Evolutionary conservation across 352 stramenopile species (phyloP), one percentile per base, ranked within the genome.

Genomic region (Pythium volutum): DNA sequence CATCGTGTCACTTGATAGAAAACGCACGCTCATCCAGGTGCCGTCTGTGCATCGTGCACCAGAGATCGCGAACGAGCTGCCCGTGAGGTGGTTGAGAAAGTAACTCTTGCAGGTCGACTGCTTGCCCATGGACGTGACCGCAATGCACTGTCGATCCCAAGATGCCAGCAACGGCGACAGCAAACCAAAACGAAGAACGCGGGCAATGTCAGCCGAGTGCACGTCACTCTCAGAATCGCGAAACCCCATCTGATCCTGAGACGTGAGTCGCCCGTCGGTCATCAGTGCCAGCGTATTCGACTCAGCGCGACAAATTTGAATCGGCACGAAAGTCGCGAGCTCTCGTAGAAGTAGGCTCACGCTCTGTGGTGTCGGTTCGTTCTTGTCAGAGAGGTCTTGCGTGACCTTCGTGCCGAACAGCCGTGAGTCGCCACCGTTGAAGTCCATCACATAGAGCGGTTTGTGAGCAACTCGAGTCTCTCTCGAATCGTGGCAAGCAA

Each of bases 71-170:
- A 89, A 92, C 20, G 82, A 91, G 2, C 75, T 87, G 18, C 80
- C 79, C 0, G 78, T 91, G 61, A 91, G 58, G 50, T 90, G 83
- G 34, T 93, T 93, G 0, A 93, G 46, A 23, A 88, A 91, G 48
- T 91, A 93, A 48, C 79, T 89, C 47, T 92, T 90, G 4, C 83
- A 80, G 2, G 83, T 92, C 3, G 83, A 92, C 45, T 92, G 83
- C 31, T 89, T 87, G 3, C 77, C 77, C 77, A 87, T 87, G 0
- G 73, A 87, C 20, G 77, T 83, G 27, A 87, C 67, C 23, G 83
- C 75, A 12, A 84, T 55, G 45, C 77, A 87, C 20, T 60, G 59
- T 33, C 67, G 62, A 55, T 49, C 62, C 77, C 77, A 87, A 4
- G 75, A 68, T 15, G 47, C 49, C 4, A 87, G 38, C 1, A 87